Conservation (phyloP, 345 rosid genomes). For the Moricandia arvensis region DNA sequence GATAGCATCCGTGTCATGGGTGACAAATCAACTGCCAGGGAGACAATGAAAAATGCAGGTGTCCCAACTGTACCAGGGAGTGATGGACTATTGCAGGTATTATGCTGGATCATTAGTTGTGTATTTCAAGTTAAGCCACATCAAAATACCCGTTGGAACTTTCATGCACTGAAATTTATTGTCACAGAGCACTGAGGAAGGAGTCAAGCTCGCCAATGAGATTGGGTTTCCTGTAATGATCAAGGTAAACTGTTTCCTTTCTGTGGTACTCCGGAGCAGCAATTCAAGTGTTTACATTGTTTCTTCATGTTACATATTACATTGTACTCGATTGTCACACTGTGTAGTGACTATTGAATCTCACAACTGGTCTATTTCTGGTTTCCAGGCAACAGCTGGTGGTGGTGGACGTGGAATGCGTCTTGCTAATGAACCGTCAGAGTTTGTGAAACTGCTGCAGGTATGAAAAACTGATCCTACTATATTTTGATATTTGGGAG, state of each 20-base stretch:
- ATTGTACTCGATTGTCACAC: too few relatives aligned
- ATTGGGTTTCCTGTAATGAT: conserved; percentile 98
- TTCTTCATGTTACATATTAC: background rate
- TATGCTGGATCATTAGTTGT: conserved; percentile 1
- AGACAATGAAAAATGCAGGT: conserved; percentile 97
- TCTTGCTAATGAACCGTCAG: conserved; percentile 90
- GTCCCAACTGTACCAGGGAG: conserved; percentile 99
- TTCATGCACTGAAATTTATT: conserved; percentile 20
- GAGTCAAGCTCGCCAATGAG: conserved; percentile 68
- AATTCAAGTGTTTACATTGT: background rate
- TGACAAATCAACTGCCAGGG: conserved; percentile 95
- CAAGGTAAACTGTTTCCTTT: conserved; percentile 53
- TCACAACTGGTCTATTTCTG: conserved; percentile 2
- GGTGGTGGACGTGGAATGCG: conserved; percentile 99
- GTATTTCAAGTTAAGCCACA: background rate
- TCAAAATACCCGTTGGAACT: background rate
- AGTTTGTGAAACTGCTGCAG: conserved; percentile 94
- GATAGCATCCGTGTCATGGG: conserved; percentile 98
- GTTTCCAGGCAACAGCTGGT: conserved; percentile 90
- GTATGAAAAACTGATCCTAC: conserved; percentile 39
- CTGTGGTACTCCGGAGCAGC: background rate
- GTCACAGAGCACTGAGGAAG: conserved; percentile 94
- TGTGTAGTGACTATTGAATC: too few relatives aligned
- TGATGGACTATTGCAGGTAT: conserved; percentile 88
- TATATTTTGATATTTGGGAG: background rate